These are phyloP conservation scores for Mytilinidion resinicola DNA, from an alignment of 495 filamentous ascomycete genomes.

Conservation along the genomic window DNA sequence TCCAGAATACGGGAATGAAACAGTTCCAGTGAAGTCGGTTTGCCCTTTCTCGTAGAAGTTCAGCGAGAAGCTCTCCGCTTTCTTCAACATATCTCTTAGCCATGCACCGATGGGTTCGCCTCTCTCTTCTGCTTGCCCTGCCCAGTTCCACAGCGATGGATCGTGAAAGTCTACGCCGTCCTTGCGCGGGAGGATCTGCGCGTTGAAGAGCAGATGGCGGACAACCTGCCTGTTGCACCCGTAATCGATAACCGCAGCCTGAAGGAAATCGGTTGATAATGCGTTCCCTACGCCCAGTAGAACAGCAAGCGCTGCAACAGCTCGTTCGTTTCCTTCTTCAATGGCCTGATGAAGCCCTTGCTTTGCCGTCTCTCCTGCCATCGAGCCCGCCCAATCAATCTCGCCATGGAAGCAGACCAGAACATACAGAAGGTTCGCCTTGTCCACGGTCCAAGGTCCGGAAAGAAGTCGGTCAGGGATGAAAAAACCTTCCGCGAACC, in stretches of 20 bases:
- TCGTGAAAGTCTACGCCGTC: conserved; percentile 21
- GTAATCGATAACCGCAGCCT: conserved; percentile 12
- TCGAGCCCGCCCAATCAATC: conserved; percentile 17
- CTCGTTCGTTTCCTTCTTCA: conserved; percentile 13
- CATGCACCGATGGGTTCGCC: background rate
- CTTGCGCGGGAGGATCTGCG: conserved; percentile 15
- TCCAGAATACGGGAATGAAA: conserved; percentile 24
- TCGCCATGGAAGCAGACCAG: conserved; percentile 20
- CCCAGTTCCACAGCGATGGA: conserved; percentile 20
- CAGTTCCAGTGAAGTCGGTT: conserved; percentile 8
- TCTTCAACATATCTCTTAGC: conserved; percentile 1
- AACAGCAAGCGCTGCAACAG: conserved; percentile 18
- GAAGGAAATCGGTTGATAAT: conserved; percentile 11
- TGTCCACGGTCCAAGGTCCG: conserved; percentile 16
- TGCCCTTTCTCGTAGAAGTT: conserved; percentile 11
- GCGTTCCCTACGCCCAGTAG: conserved; percentile 13
- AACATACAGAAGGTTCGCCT: conserved; percentile 20
- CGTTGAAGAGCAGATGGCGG: conserved; percentile 22
- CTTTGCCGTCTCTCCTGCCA: conserved; percentile 23
- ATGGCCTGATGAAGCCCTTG: conserved; percentile 22
- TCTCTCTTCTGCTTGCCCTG: conserved; percentile 7
- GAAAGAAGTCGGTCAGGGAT: conserved; percentile 26
- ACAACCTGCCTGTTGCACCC: conserved; percentile 16
- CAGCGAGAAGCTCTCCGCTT: conserved; percentile 16
- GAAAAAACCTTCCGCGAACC: conserved; percentile 19